Conservation (phyloP, 441 rosid genomes). For the Gossypium trilobum region DNA sequence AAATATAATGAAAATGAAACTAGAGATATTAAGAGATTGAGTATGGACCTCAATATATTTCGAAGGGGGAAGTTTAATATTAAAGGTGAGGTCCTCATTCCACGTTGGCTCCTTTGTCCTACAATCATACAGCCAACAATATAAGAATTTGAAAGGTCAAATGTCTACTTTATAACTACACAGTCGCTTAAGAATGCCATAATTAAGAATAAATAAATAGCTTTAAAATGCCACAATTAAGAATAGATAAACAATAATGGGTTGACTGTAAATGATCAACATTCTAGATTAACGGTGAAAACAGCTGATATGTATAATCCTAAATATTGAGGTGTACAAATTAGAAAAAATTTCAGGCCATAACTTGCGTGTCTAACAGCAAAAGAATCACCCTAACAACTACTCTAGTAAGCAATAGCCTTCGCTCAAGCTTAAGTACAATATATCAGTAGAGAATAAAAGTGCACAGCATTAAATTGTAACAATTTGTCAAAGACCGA, state of each 20-base stretch:
- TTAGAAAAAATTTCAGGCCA: neutral
- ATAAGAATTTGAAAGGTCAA: neutral
- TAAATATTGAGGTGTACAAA: neutral
- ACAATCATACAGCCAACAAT: slow-evolving; percentile 17
- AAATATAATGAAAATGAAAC: neutral
- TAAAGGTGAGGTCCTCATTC: slow-evolving; percentile 69
- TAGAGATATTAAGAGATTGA: slow-evolving; percentile 17
- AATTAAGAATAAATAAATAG: slow-evolving; percentile 4
- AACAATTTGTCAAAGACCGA: neutral
- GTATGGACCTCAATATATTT: slow-evolving; percentile 59
- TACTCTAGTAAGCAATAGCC: slow-evolving; percentile 1
- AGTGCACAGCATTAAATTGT: neutral
- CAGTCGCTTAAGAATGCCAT: neutral
- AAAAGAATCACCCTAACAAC: neutral
- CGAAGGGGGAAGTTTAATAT: slow-evolving; percentile 50
- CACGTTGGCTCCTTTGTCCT: slow-evolving; percentile 82
- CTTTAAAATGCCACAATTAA: neutral
- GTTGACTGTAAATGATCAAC: neutral
- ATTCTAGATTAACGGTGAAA: neutral
- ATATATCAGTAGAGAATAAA: neutral
- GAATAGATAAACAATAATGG: neutral
- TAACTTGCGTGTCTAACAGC: neutral
- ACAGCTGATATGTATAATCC: neutral
- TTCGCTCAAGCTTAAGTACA: neutral
- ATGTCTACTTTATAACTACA: neutral